Evolutionary conservation across 73 alveolate genomes (phyloP).

Genomic region (Paramecium octaurelia): DNA sequence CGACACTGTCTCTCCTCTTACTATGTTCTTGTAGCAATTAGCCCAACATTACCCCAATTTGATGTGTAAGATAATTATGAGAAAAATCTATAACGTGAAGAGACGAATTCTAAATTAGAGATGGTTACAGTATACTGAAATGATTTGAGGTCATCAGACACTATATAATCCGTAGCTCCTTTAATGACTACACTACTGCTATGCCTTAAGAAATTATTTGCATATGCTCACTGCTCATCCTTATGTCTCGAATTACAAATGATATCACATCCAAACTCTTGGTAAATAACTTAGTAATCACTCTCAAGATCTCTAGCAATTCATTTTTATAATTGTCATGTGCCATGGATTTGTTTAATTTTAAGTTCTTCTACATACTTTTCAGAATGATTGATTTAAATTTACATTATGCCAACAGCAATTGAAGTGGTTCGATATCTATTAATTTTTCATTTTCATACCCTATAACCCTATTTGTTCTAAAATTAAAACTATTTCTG

Average conservation of each 20-base stretch:
- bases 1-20: not conserved
- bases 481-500: not conserved
- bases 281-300: not conserved
- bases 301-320: not conserved
- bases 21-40: slow-evolving; percentile 1
- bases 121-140: not conserved
- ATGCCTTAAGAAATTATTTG: slow-evolving; percentile 21
- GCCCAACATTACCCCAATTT: not conserved
- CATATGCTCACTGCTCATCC: slow-evolving; percentile 6
- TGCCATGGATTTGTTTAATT: not conserved
- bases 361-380: slow-evolving; percentile 14
- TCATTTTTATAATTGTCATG: not conserved
- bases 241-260: not conserved
- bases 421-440: not conserved
- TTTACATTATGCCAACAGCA: not conserved
- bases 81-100: not conserved
- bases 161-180: not conserved
- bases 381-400: not conserved
- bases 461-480: not conserved
- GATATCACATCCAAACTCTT: not conserved
- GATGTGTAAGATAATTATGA: not conserved
- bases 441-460: not conserved
- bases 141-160: slow-evolving; percentile 19
- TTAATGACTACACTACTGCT: not conserved
- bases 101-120: not conserved